Evolutionary conservation across 345 rosid genomes (phyloP).

Genomic region (Citropsis articulata): DNA sequence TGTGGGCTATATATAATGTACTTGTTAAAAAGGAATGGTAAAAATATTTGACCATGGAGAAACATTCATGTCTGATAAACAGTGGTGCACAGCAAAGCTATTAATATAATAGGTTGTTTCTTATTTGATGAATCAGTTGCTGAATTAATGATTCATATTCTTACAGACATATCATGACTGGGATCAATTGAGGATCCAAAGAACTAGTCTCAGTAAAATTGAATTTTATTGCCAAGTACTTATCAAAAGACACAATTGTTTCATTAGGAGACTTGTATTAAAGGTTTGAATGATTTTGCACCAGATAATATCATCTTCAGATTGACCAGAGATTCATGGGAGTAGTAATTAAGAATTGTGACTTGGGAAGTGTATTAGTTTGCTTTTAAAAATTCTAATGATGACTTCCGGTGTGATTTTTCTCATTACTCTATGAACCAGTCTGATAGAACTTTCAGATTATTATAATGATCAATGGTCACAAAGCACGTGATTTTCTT

Average conservation of each 20-base stretch:
- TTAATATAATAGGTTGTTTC: neutral
- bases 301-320: neutral
- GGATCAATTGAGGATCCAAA: neutral
- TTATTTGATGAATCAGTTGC: neutral
- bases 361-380: neutral
- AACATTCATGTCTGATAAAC: neutral
- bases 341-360: neutral
- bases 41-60: neutral
- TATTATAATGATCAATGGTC: neutral
- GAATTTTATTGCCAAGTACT: neutral
- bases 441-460: neutral
- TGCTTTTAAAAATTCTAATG: neutral
- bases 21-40: neutral
- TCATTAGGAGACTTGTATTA: neutral
- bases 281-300: neutral
- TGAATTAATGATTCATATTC: neutral
- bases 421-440: neutral
- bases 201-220: neutral
- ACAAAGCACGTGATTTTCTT: constrained; percentile 8
- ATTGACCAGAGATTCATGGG: neutral
- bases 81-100: neutral
- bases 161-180: neutral
- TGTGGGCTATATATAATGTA: neutral
- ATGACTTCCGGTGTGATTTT: neutral
- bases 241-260: neutral